Conservation (phyloP, 176 grass and related monocot species). For the Thinopyrum elongatum region DNA sequence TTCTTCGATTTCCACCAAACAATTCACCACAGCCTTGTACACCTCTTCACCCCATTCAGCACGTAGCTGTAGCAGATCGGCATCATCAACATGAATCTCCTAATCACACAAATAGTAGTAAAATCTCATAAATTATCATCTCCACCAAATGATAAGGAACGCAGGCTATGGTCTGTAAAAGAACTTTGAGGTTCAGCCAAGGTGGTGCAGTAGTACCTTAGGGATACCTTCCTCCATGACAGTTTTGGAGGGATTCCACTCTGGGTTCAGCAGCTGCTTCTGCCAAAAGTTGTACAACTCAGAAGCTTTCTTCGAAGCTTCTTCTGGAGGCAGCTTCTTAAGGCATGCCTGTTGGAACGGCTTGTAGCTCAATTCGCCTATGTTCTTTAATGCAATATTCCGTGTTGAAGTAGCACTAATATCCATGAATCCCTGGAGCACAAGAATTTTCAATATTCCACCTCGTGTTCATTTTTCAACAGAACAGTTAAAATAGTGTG, state of each 20-base stretch:
- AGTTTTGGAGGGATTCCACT: slow-evolving; percentile 31
- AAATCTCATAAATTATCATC: neutral
- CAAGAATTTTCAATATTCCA: neutral
- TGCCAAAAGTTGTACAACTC: slow-evolving; percentile 22
- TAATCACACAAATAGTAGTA: neutral
- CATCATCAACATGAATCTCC: neutral
- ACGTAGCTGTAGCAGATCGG: neutral
- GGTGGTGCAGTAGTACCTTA: neutral
- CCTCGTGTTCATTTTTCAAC: neutral
- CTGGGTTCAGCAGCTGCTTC: slow-evolving; percentile 17
- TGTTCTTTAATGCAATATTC: slow-evolving; percentile 30
- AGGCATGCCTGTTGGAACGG: slow-evolving; percentile 25
- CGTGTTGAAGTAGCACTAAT: neutral
- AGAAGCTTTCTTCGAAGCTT: neutral
- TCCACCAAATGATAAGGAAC: neutral
- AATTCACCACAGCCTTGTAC: neutral
- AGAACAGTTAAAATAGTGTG: neutral
- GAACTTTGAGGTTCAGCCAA: neutral
- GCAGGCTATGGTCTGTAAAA: neutral
- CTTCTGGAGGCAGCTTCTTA: neutral
- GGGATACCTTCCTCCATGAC: neutral
- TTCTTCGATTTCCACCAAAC: slow-evolving; percentile 6
- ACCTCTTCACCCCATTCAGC: slow-evolving; percentile 13
- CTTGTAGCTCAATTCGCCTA: slow-evolving; percentile 23
- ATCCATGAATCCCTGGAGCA: slow-evolving; percentile 10